These are phyloP conservation scores for Coemansia sp. DNA, from an alignment of 192 early-diverging fungal species.

Conservation along the genomic window DNA sequence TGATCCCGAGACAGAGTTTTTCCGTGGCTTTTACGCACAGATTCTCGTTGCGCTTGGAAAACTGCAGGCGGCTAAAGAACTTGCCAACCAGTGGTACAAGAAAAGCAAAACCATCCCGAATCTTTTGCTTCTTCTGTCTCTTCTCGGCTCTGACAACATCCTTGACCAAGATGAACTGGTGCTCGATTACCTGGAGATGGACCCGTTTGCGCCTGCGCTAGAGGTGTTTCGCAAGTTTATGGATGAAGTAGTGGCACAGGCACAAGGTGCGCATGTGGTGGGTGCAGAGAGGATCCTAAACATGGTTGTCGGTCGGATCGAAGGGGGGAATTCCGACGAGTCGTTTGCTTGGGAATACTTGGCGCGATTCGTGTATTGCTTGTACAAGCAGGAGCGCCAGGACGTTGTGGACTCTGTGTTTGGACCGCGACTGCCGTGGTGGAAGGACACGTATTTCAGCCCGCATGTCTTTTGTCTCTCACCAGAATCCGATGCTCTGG, in stretches of 20 bases:
- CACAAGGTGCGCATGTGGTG: not conserved
- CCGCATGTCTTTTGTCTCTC: slow-evolving; percentile 3
- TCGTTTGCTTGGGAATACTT: slow-evolving; percentile 22
- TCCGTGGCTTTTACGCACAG: slow-evolving; percentile 31
- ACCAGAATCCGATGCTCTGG: not conserved
- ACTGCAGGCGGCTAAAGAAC: not conserved
- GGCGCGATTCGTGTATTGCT: not conserved
- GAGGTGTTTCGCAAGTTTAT: slow-evolving; percentile 19
- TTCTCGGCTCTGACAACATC: slow-evolving; percentile 4
- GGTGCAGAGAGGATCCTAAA: slow-evolving; percentile 3
- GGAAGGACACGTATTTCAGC: slow-evolving; percentile 26
- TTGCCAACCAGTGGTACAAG: slow-evolving; percentile 13
- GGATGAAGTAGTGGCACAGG: not conserved
- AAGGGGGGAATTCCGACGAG: slow-evolving; percentile 29
- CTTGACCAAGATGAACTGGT: slow-evolving; percentile 16
- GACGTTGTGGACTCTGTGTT: slow-evolving; percentile 9
- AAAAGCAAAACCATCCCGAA: slow-evolving; percentile 8
- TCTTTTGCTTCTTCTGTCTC: slow-evolving; percentile 36
- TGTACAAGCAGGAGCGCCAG: slow-evolving; percentile 1
- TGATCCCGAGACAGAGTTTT: slow-evolving; percentile 24
- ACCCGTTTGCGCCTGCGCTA: slow-evolving; percentile 26
- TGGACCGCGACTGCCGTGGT: slow-evolving; percentile 29
- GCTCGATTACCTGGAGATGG: slow-evolving; percentile 39
- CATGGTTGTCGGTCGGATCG: slow-evolving; percentile 32
- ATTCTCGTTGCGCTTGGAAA: slow-evolving; percentile 28